Conservation (phyloP, 352 stramenopile genomes). For the Chrysophaeum taylorii region DNA sequence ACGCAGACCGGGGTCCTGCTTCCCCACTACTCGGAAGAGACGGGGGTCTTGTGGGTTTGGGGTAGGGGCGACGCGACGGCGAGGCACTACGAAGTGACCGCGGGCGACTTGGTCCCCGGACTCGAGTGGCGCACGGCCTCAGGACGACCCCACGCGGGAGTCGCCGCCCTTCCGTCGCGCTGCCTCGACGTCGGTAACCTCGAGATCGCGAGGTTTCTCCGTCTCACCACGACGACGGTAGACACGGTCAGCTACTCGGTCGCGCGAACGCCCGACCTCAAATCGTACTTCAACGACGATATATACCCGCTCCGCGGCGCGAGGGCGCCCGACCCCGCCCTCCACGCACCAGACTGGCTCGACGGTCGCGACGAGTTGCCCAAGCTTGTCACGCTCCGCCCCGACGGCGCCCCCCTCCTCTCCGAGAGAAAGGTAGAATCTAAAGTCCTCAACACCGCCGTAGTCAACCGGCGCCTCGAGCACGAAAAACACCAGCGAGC, state of each 20-base stretch:
- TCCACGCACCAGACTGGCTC: slow-evolving; percentile 13
- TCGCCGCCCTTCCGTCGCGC: slow-evolving; percentile 11
- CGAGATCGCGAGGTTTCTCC: slow-evolving; percentile 17
- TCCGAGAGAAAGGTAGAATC: background rate
- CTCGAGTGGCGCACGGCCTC: background rate
- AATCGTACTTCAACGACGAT: slow-evolving; percentile 23
- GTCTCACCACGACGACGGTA: slow-evolving; percentile 12
- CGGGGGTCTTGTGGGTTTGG: slow-evolving; percentile 8
- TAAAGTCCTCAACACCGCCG: slow-evolving; percentile 9
- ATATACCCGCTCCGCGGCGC: slow-evolving; percentile 18
- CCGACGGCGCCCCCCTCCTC: background rate
- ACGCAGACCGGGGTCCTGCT: slow-evolving; percentile 5
- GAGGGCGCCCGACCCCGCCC: background rate
- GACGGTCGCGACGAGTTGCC: slow-evolving; percentile 14
- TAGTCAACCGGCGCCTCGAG: slow-evolving; percentile 14
- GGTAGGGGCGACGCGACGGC: slow-evolving; percentile 17
- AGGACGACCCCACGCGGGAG: background rate
- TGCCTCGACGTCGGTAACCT: background rate
- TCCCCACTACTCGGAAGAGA: slow-evolving; percentile 15
- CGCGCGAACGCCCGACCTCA: slow-evolving; percentile 8
- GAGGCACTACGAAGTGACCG: slow-evolving; percentile 14
- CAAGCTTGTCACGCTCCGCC: background rate
- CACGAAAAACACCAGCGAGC: slow-evolving; percentile 8
- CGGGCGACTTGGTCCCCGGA: background rate
- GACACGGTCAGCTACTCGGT: slow-evolving; percentile 19